These are phyloP conservation scores for Gardenia jasminoides DNA, from an alignment of 257 asterid species.

Conservation along the genomic window DNA sequence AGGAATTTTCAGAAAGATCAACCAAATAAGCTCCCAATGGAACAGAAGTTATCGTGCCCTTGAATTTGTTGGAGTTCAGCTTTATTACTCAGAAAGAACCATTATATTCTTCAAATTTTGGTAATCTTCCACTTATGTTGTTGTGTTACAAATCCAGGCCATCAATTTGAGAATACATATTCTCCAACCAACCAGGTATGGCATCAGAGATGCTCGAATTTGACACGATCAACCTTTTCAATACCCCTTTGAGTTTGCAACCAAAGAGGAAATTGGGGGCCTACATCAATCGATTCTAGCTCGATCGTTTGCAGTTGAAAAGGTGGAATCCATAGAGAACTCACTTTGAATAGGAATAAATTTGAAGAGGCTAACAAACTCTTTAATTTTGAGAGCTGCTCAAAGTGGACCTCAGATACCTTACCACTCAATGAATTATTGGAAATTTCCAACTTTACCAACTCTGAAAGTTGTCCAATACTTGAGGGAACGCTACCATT, in stretches of 20 bases:
- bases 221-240: no score
- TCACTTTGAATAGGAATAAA: slow-evolving; percentile 1
- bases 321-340: background rate
- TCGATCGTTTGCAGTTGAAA: no score
- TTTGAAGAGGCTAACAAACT: slow-evolving; percentile 9
- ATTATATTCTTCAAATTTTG: slow-evolving; percentile 13
- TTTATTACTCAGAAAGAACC: slow-evolving; percentile 1
- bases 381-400: background rate
- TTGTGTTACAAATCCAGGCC: no score
- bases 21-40: slow-evolving; percentile 5
- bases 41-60: slow-evolving; percentile 4
- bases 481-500: slow-evolving; percentile 13
- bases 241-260: no score
- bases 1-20: slow-evolving; percentile 12
- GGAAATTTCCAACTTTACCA: slow-evolving; percentile 8
- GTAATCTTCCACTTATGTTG: background rate
- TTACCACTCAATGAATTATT: slow-evolving; percentile 17
- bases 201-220: no score
- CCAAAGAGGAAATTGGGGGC: no score
- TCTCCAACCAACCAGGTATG: no score
- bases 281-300: no score
- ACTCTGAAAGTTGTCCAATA: slow-evolving; percentile 19
- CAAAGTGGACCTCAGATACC: slow-evolving; percentile 20
- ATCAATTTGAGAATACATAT: no score
- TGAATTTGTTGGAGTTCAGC: slow-evolving; percentile 20